Evolutionary conservation across 306 rosid species (phyloP).

Genomic region (Cucurbita argyrosperma): DNA sequence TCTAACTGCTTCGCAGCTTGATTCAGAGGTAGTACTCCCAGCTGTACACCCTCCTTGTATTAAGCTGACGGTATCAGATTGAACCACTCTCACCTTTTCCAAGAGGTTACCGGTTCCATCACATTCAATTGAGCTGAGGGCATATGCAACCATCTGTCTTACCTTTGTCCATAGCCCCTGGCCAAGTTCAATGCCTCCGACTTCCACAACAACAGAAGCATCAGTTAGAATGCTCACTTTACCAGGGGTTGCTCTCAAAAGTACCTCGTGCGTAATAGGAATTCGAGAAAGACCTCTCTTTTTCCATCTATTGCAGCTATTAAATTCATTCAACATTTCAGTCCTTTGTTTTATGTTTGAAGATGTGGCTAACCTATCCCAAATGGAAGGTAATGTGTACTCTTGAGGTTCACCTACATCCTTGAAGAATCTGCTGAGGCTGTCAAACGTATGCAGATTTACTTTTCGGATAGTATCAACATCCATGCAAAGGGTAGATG

Average conservation of each 20-base stretch:
- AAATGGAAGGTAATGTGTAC: constrained; percentile 71
- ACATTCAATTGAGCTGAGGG: constrained; percentile 46
- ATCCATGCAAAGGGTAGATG: constrained; percentile 56
- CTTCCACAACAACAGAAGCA: constrained; percentile 72
- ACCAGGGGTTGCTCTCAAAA: constrained; percentile 48
- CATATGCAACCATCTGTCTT: constrained; percentile 76
- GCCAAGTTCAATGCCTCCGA: constrained; percentile 84
- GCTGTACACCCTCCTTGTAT: constrained; percentile 82
- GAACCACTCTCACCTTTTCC: constrained; percentile 61
- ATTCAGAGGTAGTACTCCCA: constrained; percentile 92
- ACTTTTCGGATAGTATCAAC: constrained; percentile 56
- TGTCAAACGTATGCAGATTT: constrained; percentile 57
- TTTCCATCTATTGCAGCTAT: constrained; percentile 47
- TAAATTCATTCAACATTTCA: constrained; percentile 29
- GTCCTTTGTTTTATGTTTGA: constrained; percentile 41
- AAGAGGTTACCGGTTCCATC: constrained; percentile 27
- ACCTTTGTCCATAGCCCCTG: constrained; percentile 99
- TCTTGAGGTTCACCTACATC: constrained; percentile 51
- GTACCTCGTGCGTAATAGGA: constrained; percentile 34
- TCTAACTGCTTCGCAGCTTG: constrained; percentile 81
- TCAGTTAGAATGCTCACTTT: constrained; percentile 57
- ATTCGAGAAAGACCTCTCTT: constrained; percentile 81
- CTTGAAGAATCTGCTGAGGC: constrained; percentile 42
- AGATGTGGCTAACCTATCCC: constrained; percentile 52
- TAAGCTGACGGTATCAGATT: constrained; percentile 63